phyloP scores from a whole-genome alignment of 768 basidiomycete genomes.

The Piloderma croceum region DNA sequence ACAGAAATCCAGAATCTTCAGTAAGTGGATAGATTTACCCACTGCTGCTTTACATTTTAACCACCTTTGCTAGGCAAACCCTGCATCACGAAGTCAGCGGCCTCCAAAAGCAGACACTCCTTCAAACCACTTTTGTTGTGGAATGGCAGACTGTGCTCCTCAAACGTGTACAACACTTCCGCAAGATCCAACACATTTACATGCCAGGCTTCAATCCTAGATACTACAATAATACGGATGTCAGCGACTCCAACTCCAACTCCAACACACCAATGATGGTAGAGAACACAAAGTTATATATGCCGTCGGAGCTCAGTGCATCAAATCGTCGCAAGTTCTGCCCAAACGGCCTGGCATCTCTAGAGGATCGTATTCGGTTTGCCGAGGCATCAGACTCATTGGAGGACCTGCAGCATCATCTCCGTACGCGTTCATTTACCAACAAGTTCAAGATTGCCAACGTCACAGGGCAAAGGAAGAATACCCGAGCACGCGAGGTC shows the following conservation, averaged over 20 bases:
- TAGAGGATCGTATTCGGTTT: constrained; percentile 16
- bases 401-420: constrained; percentile 12
- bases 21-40: constrained; percentile 3
- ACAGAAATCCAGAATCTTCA: constrained; percentile 8
- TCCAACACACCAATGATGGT: no score
- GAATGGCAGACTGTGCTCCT: constrained; percentile 9
- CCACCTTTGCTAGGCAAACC: neutral
- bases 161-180: constrained; percentile 6
- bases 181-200: constrained; percentile 8
- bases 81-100: neutral
- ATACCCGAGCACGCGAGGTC: constrained; percentile 18
- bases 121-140: constrained; percentile 5
- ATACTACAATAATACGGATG: no score
- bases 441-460: constrained; percentile 17
- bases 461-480: constrained; percentile 18
- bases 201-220: constrained; percentile 16
- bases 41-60: neutral
- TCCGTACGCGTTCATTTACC: constrained; percentile 17
- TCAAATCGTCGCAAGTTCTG: constrained; percentile 2
- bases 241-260: neutral
- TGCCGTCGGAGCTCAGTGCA: constrained; percentile 16
- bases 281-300: constrained; percentile 6
- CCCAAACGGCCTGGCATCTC: constrained; percentile 6
- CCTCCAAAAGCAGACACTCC: constrained; percentile 1
- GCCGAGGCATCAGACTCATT: constrained; percentile 15